Evolutionary conservation across 148 eudicot genomes (phyloP).

Genomic region (Limonium bicolor): DNA sequence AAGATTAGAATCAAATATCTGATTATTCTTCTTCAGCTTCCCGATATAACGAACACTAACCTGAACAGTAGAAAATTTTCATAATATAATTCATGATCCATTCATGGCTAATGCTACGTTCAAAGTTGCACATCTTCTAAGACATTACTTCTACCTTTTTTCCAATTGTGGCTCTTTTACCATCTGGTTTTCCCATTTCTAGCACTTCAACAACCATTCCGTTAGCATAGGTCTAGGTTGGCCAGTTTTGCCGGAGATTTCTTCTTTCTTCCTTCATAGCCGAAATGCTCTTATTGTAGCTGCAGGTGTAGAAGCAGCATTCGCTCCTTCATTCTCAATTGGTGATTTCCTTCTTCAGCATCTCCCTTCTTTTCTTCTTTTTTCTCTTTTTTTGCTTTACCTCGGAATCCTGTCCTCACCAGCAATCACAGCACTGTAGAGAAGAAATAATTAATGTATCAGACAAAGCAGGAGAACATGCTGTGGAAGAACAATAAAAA

Average conservation of each 20-base stretch:
- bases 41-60: slow-evolving; percentile 69
- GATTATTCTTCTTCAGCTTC: slow-evolving; percentile 63
- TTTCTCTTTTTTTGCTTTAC: slow-evolving; percentile 40
- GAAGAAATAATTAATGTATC: too few species aligned
- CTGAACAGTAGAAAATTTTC: slow-evolving; percentile 19
- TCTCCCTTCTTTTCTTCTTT: slow-evolving; percentile 25
- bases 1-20: slow-evolving; percentile 68
- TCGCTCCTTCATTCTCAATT: slow-evolving; percentile 19
- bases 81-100: neutral
- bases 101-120: too few species aligned
- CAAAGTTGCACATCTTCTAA: too few species aligned
- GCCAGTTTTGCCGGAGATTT: slow-evolving; percentile 33
- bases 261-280: slow-evolving; percentile 15
- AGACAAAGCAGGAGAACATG: too few species aligned
- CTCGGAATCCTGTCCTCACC: slow-evolving; percentile 15
- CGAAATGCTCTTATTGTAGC: too few species aligned
- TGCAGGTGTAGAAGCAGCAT: too few species aligned
- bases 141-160: too few species aligned
- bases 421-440: slow-evolving; percentile 3
- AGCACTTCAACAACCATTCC: slow-evolving; percentile 66
- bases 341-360: slow-evolving; percentile 9
- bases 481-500: too few species aligned
- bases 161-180: slow-evolving; percentile 62
- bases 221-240: slow-evolving; percentile 40
- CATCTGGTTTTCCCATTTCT: slow-evolving; percentile 50